These are phyloP conservation scores for Vitis riparia DNA, from an alignment of 164 flowering plant genomes.

Conservation along the genomic window DNA sequence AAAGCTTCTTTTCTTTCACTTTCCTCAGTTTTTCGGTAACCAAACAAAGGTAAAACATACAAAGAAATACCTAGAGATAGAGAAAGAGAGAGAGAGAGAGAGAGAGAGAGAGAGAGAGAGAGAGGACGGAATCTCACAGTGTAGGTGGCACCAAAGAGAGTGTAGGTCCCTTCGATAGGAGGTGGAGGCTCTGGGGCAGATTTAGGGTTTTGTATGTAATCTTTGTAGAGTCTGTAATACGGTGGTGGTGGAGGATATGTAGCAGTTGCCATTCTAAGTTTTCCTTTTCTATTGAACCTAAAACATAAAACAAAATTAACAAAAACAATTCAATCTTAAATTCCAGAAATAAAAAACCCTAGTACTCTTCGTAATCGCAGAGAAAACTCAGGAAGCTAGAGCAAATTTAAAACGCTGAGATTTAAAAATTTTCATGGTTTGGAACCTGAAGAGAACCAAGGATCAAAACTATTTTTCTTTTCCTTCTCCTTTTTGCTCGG, in stretches of 20 bases:
- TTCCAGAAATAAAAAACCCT: too few species aligned
- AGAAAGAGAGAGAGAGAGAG: background rate
- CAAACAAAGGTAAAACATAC: background rate
- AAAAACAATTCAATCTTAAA: too few species aligned
- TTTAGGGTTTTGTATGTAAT: conserved; percentile 54
- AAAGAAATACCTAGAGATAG: background rate
- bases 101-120: background rate
- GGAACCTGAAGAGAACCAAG: too few species aligned
- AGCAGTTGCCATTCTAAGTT: conserved; percentile 54
- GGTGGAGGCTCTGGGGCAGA: conserved; percentile 91
- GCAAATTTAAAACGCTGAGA: too few species aligned
- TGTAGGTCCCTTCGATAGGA: conserved; percentile 80
- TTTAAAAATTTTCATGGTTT: too few species aligned
- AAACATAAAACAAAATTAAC: background rate
- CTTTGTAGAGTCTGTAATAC: conserved; percentile 83
- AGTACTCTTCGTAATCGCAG: too few species aligned
- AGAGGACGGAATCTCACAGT: conserved; percentile 43
- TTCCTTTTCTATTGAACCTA: background rate
- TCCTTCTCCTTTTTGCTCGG: background rate
- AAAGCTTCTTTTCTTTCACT: too few species aligned
- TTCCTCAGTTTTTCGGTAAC: too few species aligned
- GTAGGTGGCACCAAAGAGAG: conserved; percentile 70
- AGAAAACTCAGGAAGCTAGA: too few species aligned
- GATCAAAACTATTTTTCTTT: background rate
- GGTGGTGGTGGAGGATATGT: conserved; percentile 98